Base-by-base conservation (phyloP, 768 basidiomycete genomes). In the Lactifluus piperatus region DNA sequence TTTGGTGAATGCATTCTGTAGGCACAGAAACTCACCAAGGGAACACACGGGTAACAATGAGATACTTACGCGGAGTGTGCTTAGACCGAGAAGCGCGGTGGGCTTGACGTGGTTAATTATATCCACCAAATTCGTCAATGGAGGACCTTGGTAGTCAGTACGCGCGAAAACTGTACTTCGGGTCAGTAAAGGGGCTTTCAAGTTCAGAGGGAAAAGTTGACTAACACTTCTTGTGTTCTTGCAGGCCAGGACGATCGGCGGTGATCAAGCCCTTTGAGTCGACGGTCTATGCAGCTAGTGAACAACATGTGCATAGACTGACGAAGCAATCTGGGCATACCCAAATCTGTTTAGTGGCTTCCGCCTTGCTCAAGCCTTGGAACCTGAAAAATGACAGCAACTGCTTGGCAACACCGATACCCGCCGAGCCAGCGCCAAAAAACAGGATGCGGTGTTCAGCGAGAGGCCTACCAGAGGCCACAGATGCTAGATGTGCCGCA, bases 371-470 rank as follows among this genome's bases (percentile, higher is more conserved):
- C 68, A 94, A 68, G 29, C 93, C 91, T 63, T 86, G 77, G 64
- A 90, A 74, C 30, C 80, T 90, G 78, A 94, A 93, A 80, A 94
- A 95, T 70, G 86, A 88, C 77, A 86, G 81, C 45, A 91, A 74
- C 71, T 95, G 92, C 73, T 81, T 84, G 54, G 88, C 94, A 51
- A 97, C 94, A 53, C 94, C 94, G 54, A 97, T 88, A 63, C 92
- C 94, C 2, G 91, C 90, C 27, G 86, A 88, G 8, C 94, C 94
- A 10, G 94, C 91, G 14, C 94, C 94, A 56, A 91, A 87, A 79
- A 97, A 95, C 37, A 95, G 81, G 67, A 97, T 91, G 36, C 84
- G 82, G 68, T 95, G 94, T 29, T 85, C 81, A 36, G 76, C 74
- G 44, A 91, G 75, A 4, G 87, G 79, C 14, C 74, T 73, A 4